Evolutionary conservation across 192 early-diverging fungal genomes (phyloP).

Genomic region (Geranomyces variabilis): DNA sequence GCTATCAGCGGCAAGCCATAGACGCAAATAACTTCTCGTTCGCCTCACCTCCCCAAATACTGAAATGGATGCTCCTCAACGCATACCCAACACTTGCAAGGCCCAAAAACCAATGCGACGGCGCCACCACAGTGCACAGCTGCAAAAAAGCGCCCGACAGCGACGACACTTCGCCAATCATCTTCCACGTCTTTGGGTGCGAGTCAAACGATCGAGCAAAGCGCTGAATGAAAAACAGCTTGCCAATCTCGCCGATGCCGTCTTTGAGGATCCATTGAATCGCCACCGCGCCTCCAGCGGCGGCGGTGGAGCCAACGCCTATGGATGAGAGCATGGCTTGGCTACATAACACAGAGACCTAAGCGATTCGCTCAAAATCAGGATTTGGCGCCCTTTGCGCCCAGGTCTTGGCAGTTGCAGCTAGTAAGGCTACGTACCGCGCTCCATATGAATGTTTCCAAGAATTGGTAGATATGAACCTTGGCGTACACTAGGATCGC

Average conservation of each 20-base stretch:
- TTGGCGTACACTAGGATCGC: slow-evolving; percentile 58
- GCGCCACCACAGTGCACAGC: slow-evolving; percentile 59
- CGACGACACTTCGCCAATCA: slow-evolving; percentile 64
- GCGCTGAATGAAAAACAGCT: slow-evolving; percentile 71
- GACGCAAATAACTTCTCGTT: too few species aligned
- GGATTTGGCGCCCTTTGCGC: neutral
- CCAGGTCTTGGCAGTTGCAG: too few species aligned
- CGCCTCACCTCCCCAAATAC: slow-evolving; percentile 50
- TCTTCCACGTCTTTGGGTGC: slow-evolving; percentile 74
- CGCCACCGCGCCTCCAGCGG: slow-evolving; percentile 63
- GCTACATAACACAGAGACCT: slow-evolving; percentile 67
- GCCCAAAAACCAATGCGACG: slow-evolving; percentile 53
- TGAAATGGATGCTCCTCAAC: slow-evolving; percentile 65
- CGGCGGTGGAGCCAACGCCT: slow-evolving; percentile 54
- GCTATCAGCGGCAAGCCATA: neutral
- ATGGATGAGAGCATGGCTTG: slow-evolving; percentile 70
- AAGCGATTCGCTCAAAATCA: too few species aligned
- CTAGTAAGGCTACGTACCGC: slow-evolving; percentile 53
- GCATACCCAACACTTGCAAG: slow-evolving; percentile 64
- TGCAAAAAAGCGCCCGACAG: slow-evolving; percentile 62
- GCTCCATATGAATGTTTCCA: slow-evolving; percentile 67
- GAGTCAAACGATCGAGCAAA: slow-evolving; percentile 71
- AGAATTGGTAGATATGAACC: slow-evolving; percentile 63
- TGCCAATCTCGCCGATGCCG: slow-evolving; percentile 65
- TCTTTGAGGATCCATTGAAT: slow-evolving; percentile 76